Base-by-base conservation (phyloP, 192 early-diverging fungal species). In the Geosiphon pyriformis region DNA sequence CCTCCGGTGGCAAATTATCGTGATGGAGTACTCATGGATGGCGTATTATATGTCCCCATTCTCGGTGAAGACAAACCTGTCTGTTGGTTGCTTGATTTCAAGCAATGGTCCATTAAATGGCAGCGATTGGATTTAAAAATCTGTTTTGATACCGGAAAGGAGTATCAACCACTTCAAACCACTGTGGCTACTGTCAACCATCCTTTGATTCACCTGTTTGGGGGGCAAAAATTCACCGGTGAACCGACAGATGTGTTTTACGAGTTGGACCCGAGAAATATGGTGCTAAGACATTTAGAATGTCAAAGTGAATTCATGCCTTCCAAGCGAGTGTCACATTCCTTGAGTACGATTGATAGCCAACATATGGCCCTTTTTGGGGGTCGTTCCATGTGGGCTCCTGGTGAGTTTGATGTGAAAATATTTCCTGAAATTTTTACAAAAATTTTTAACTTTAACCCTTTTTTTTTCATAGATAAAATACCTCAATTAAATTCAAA, bases 191-290 rank as follows among this genome's bases (percentile, higher is more conserved):
- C 42, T 33, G 60, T 22, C 12, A 29, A 26, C 2, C 15, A n/a
- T 11, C 12, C 34, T n/a, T 33, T 47, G 22, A 61, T 61, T 47
- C 46, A 61, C 35, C 20, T 46, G 22, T 61, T 61, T 46, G 60
- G 60, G 15, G 60, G 60, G 6, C 34, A 61, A 46, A 23, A 18
- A 12, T 46, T 47, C 11, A 35, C 20, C 4, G 42, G 60, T 2
- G 22, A 61, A 17, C 25, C 46, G 2, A 23, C 3, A 4, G 6
- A 35, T 1, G 46, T 23, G n/a, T 2, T 61, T 33, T 61, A 61
- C 2, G 60, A 35, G 27, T 47, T 61, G 11, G 20, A 61, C 20
- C 22, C 46, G 12, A 48, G 18, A 46, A 25, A 22, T 12, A 61
- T 61, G 60, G 12, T 47, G 2, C 34, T 61, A 46, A 35, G 23